Conservation (phyloP, 371 early-diverging fungal species). For the Lichtheimia ramosa region DNA sequence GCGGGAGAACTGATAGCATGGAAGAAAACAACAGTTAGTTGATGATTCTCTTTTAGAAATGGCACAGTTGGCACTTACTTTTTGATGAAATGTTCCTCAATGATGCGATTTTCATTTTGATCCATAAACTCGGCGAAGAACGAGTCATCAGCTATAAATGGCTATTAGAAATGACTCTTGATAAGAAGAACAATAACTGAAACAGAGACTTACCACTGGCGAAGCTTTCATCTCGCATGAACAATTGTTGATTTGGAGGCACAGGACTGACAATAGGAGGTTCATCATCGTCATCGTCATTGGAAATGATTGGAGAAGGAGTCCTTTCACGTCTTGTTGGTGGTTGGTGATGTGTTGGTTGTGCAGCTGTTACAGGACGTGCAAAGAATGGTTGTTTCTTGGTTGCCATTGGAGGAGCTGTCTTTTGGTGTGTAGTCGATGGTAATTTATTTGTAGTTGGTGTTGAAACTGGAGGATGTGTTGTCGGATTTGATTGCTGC, state of each 20-base stretch:
- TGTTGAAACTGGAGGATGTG: neutral
- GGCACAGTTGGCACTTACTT: neutral
- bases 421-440: neutral
- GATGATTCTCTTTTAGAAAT: neutral
- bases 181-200: neutral
- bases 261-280: neutral
- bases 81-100: neutral
- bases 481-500: no score
- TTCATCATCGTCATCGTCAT: neutral
- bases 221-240: constrained; percentile 4
- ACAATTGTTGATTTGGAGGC: constrained; percentile 3
- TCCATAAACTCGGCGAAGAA: neutral
- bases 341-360: neutral
- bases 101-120: neutral
- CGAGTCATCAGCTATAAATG: neutral
- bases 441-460: neutral
- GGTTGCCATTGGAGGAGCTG: neutral
- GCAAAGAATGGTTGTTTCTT: neutral
- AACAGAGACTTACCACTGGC: neutral
- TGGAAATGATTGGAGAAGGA: neutral
- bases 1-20: neutral
- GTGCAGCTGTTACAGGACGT: neutral
- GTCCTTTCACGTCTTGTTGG: neutral
- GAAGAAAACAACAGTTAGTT: neutral
- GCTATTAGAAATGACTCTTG: neutral